Base-by-base conservation (phyloP, 345 rosid species). In the Hirschfeldia incana region DNA sequence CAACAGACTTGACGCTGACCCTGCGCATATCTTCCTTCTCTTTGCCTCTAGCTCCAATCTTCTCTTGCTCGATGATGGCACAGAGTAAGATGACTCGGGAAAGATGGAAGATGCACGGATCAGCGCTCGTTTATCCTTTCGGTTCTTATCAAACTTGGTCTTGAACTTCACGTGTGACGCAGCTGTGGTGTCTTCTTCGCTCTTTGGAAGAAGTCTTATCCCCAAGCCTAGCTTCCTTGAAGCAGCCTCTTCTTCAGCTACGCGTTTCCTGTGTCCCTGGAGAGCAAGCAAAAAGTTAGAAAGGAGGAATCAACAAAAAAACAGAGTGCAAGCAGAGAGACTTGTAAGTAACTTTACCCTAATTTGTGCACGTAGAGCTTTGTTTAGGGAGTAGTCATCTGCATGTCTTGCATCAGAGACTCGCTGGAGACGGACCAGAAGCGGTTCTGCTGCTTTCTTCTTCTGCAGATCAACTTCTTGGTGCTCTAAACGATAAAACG, bases 371-470 rank as follows among this genome's bases (percentile, higher is more conserved):
- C 99, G 91, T 12, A 93, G 88, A 39, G 89, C 87, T 81, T 78
- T 96, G 92, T 93, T 93, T 33, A 90, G 81, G 60, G 94, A 84
- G 81, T 90, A 96, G 80, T 96, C 93, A 70, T 96, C 97, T 46
- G 92, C 88, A 74, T 90, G 97, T 85, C 94, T 84, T 53, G 89
- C 85, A 85, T 93, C 97, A 21, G 97, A 96, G 67, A 84, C 86
- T 58, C 90, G 87, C 76, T 92, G 99, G 72, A 93, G 93, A 6
- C 89, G 87, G 65, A 96, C 94, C 29, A 96, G 76, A 17, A 89
- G 85, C 3, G 98, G 99, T 71, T 92, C 99, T 30, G 97, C 97
- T 78, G 91, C 95, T 87, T 90, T 96, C 88, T 96, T 96, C 90
- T 96, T 96, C 85, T 84, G 85, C 79, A 96, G 80, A 83, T 96